Conservation (phyloP, 1,139 yeast genomes). For the Taphrina sp. region DNA sequence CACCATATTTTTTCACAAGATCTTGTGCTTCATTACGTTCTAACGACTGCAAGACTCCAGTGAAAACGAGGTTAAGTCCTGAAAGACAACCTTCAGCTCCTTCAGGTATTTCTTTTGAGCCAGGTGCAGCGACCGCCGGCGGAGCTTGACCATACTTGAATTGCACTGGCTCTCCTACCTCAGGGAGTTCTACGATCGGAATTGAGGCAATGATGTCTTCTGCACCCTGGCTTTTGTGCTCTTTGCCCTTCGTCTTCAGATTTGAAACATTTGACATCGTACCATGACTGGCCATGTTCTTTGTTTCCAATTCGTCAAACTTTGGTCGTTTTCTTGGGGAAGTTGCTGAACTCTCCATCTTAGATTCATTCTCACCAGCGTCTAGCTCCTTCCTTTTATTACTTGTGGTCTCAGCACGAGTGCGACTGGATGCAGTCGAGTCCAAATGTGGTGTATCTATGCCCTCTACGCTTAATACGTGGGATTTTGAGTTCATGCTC, state of each 20-base stretch:
- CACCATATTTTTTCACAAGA: conserved; percentile 83
- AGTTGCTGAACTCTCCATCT: no score
- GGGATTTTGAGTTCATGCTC: no score
- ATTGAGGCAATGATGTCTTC: conserved; percentile 55
- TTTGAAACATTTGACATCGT: no score
- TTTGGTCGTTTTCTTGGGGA: no score
- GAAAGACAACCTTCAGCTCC: conserved; percentile 39
- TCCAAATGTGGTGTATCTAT: no score
- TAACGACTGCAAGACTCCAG: conserved; percentile 79
- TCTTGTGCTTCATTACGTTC: conserved; percentile 74
- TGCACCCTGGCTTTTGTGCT: no score
- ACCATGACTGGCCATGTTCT: no score
- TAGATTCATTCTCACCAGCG: no score
- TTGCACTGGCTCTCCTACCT: conserved; percentile 55
- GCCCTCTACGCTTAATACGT: no score
- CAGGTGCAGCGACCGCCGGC: conserved; percentile 43
- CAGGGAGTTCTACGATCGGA: conserved; percentile 64
- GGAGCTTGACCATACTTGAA: conserved; percentile 57
- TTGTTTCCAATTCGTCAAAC: no score
- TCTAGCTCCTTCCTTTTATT: no score
- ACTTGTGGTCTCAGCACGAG: conserved; percentile 9
- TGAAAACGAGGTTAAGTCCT: conserved; percentile 88
- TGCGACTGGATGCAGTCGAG: conserved; percentile 15
- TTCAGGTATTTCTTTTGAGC: conserved; percentile 38
- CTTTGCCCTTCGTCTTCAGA: no score